Percentiles rank a stretch among this genome's conserved stretches.
Evolutionary conservation across 2,329 filamentous ascomycete genomes (phyloP).

Genomic region (Nemania diffusa): DNA sequence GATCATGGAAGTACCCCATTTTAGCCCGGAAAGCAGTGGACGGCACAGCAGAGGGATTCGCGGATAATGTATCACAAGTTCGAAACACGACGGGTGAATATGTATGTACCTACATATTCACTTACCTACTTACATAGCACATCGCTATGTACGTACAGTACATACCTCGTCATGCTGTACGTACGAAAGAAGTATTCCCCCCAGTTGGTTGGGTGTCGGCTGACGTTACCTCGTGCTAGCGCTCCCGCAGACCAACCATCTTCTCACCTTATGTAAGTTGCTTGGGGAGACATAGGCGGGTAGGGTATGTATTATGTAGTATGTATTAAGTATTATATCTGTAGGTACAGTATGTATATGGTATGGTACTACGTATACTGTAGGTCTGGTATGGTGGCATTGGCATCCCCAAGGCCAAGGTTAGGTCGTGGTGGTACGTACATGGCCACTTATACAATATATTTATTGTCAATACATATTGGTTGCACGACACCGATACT

Average conservation of each 20-base stretch:
- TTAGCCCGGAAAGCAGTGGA: constrained; percentile 21
- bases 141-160: not conserved
- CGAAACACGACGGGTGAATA: constrained; percentile 5
- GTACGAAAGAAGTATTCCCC: no score
- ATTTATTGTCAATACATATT: not conserved
- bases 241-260: not conserved
- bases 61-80: constrained; percentile 27
- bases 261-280: not conserved
- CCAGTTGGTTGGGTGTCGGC: constrained; percentile 23
- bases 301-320: not conserved
- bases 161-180: not conserved
- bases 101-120: no score
- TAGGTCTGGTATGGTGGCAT: not conserved
- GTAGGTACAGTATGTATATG: no score
- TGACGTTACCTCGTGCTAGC: constrained; percentile 24
- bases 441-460: not conserved
- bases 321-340: not conserved
- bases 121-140: no score
- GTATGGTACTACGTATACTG: no score
- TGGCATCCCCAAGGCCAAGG: no score
- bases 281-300: not conserved
- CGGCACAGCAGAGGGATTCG: constrained; percentile 32
- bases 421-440: not conserved
- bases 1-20: constrained; percentile 14
- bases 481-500: constrained; percentile 25